Evolutionary conservation across 805 yeast species (phyloP).

Genomic region (Hanseniaspora mollemarum): DNA sequence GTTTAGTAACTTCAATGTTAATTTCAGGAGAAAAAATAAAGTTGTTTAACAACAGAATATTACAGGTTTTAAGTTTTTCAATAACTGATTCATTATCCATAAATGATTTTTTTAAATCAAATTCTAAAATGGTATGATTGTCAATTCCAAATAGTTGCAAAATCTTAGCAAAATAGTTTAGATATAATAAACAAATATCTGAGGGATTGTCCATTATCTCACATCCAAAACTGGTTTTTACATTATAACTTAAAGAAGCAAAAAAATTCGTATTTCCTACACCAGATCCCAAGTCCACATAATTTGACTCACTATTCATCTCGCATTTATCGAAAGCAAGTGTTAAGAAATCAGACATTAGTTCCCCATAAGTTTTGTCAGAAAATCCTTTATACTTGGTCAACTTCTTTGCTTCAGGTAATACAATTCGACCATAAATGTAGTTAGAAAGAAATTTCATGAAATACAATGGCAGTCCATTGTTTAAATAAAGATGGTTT

Average conservation of each 20-base stretch:
- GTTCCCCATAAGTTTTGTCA: slow-evolving; percentile 82
- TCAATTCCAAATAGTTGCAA: slow-evolving; percentile 52
- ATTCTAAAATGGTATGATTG: slow-evolving; percentile 40
- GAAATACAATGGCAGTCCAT: slow-evolving; percentile 33
- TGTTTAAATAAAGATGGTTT: slow-evolving; percentile 20
- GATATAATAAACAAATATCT: slow-evolving; percentile 50
- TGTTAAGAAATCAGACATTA: slow-evolving; percentile 65
- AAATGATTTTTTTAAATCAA: slow-evolving; percentile 61
- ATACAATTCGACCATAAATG: slow-evolving; percentile 61
- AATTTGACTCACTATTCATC: slow-evolving; percentile 43
- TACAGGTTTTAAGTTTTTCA: slow-evolving; percentile 45
- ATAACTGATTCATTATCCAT: slow-evolving; percentile 50
- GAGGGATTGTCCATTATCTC: slow-evolving; percentile 83
- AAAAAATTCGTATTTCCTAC: slow-evolving; percentile 87
- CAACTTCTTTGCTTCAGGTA: slow-evolving; percentile 56
- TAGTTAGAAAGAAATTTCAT: slow-evolving; percentile 44
- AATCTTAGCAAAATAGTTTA: slow-evolving; percentile 45
- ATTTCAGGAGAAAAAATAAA: slow-evolving; percentile 70
- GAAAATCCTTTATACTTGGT: slow-evolving; percentile 75
- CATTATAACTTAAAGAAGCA: slow-evolving; percentile 78
- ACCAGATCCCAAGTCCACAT: slow-evolving; percentile 86
- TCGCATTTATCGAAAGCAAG: slow-evolving; percentile 52
- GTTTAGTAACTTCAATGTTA: slow-evolving; percentile 52
- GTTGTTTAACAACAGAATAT: slow-evolving; percentile 69
- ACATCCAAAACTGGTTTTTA: slow-evolving; percentile 67